These are phyloP conservation scores for Mucor plumbeus DNA, from an alignment of 371 early-diverging fungal species.

Conservation along the genomic window DNA sequence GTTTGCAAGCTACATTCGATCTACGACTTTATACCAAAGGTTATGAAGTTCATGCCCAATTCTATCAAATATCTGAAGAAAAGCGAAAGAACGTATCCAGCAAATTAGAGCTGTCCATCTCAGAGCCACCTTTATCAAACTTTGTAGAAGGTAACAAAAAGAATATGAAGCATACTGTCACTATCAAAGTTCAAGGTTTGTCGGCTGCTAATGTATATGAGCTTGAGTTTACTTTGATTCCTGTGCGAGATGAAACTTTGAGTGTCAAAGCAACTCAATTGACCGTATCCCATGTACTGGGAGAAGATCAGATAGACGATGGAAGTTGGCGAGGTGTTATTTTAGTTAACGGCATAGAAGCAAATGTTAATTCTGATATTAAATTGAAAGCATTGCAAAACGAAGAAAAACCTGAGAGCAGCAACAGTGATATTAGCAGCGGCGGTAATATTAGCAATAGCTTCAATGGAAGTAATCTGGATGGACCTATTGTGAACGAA, in stretches of 20 bases:
- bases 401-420: conserved; percentile 6
- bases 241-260: conserved; percentile 24
- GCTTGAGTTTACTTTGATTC: conserved; percentile 31
- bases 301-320: conserved; percentile 30
- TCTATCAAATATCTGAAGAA: conserved; percentile 10
- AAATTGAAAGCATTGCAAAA: conserved; percentile 6
- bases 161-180: conserved; percentile 14
- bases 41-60: conserved; percentile 25
- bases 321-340: conserved; percentile 31
- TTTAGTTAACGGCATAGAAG: conserved; percentile 22
- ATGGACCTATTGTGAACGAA: not conserved
- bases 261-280: conserved; percentile 22
- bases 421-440: not conserved
- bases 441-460: not conserved
- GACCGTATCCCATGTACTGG: conserved; percentile 40
- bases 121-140: conserved; percentile 25
- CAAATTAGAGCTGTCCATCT: conserved; percentile 16
- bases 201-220: conserved; percentile 6
- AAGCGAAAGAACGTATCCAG: conserved; percentile 17
- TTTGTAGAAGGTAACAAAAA: conserved; percentile 21
- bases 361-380: conserved; percentile 6
- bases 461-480: not conserved
- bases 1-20: conserved; percentile 19
- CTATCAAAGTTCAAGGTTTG: not conserved
- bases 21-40: conserved; percentile 26